Percentiles rank a stretch among this genome's conserved stretches.
Conservation (phyloP, 345 rosid species). For the Salix koriyanagi region DNA sequence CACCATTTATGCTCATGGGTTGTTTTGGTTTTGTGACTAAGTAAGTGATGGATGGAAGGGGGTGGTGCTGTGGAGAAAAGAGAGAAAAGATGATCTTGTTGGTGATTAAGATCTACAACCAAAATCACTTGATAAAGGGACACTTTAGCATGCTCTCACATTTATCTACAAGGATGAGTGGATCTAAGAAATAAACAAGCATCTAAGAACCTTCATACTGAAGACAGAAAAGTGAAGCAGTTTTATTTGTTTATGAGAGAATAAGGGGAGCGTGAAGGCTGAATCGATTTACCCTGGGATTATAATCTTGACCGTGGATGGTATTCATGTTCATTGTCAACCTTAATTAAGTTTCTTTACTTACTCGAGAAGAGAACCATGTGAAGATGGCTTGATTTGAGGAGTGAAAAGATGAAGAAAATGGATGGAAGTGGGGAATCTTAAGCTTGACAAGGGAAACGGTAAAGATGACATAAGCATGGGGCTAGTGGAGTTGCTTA, state of each 20-base stretch:
- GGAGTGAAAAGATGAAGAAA: conserved; percentile 19
- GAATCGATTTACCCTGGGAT: conserved; percentile 9
- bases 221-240: neutral
- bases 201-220: neutral
- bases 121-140: too few relatives aligned
- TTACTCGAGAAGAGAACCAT: conserved; percentile 19
- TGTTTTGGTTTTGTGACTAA: too few relatives aligned
- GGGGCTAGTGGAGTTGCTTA: conserved; percentile 39
- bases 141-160: neutral
- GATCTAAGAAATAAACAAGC: neutral
- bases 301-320: conserved; percentile 23
- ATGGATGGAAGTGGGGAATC: conserved; percentile 51
- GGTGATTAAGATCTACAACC: too few relatives aligned
- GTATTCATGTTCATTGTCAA: conserved; percentile 23
- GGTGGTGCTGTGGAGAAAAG: too few relatives aligned
- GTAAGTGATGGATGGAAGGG: too few relatives aligned
- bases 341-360: conserved; percentile 21
- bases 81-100: too few relatives aligned
- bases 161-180: neutral
- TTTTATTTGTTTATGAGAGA: neutral
- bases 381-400: conserved; percentile 37
- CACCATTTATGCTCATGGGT: too few relatives aligned
- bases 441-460: conserved; percentile 42
- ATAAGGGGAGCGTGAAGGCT: conserved; percentile 12
- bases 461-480: conserved; percentile 40